Evolutionary conservation across 2,329 filamentous ascomycete genomes (phyloP), one percentile per base, ranked within the genome.

Genomic region (Talaromyces atroroseus): DNA sequence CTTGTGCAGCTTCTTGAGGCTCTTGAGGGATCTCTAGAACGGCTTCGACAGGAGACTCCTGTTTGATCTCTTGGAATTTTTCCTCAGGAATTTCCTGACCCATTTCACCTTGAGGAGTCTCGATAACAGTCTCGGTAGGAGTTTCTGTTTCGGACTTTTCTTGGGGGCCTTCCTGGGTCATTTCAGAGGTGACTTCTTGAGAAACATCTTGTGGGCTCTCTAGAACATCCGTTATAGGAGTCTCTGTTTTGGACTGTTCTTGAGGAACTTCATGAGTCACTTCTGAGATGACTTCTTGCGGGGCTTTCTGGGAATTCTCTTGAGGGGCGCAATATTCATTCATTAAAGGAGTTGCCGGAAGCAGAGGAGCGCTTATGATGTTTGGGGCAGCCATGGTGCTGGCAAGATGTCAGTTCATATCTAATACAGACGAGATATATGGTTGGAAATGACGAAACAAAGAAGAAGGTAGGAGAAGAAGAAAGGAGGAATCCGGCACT

Each of bases 331-430:
- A 50, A 18, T 24, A 36, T 5, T 54, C 56, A 20, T 50, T 36
- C 56, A 50, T 40, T 3, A 52, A 34, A 24, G 47, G 47, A 21
- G 48, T 23, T 45, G 26, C 49, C 12, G 52, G 40, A 32, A 55
- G 52, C 11, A 49, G 36, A 18, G 56, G 46, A 32, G 52, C 51
- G 18, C 45, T 26, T 51, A 54, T 51, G 20, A 47, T 36, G 11
- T 58, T 42, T 47, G 52, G 49, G 29, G 51, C 45, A 49, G 51
- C 46, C 56, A 58, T 58, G 12, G 10, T 50, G 26, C 42, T 49
- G 14, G 49, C 23, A 7, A 2, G 8, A 21, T 32, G 20, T 56
- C 42, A 56, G 32, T n/a, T 12, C 34, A 18, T 12, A 26, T 26
- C 6, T 6, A 36, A 38, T 29, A 23, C 29, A 36, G 29, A 16